Conservation (phyloP, 2,329 filamentous ascomycete genomes). For the Stachybotrys chartarum region DNA sequence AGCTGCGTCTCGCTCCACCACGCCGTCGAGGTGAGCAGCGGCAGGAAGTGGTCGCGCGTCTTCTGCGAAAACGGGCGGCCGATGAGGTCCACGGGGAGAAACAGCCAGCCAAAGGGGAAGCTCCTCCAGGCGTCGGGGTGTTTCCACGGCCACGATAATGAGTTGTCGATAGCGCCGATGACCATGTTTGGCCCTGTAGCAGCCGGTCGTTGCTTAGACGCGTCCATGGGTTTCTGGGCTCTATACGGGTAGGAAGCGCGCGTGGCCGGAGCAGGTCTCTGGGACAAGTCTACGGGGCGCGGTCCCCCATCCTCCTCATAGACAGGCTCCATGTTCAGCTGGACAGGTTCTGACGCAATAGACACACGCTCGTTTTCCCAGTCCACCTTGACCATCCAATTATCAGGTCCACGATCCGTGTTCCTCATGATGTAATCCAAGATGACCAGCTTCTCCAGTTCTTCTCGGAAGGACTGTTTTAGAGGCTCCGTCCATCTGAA, state of each 20-base stretch:
- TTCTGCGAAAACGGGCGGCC: conserved; percentile 93
- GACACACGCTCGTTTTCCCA: conserved; percentile 75
- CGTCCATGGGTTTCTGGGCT: conserved; percentile 78
- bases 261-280: conserved; percentile 30
- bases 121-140: conserved; percentile 85
- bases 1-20: conserved; percentile 97
- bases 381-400: conserved; percentile 99
- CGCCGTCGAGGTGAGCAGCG: conserved; percentile 82
- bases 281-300: conserved; percentile 51
- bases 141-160: conserved; percentile 97
- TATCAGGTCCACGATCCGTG: conserved; percentile 91
- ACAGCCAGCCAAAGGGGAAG: conserved; percentile 98
- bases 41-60: conserved; percentile 92
- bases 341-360: conserved; percentile 73
- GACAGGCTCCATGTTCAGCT: conserved; percentile 52
- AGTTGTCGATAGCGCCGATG: conserved; percentile 95
- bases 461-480: conserved; percentile 88
- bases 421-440: conserved; percentile 99
- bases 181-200: conserved; percentile 54
- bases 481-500: conserved; percentile 84
- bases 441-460: conserved; percentile 94
- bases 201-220: conserved; percentile 44
- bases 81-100: conserved; percentile 91
- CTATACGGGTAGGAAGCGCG: conserved; percentile 60
- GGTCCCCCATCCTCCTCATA: conserved; percentile 39